phyloP scores from a whole-genome alignment of 139 green algal species.

The Tetraselmis striata region DNA sequence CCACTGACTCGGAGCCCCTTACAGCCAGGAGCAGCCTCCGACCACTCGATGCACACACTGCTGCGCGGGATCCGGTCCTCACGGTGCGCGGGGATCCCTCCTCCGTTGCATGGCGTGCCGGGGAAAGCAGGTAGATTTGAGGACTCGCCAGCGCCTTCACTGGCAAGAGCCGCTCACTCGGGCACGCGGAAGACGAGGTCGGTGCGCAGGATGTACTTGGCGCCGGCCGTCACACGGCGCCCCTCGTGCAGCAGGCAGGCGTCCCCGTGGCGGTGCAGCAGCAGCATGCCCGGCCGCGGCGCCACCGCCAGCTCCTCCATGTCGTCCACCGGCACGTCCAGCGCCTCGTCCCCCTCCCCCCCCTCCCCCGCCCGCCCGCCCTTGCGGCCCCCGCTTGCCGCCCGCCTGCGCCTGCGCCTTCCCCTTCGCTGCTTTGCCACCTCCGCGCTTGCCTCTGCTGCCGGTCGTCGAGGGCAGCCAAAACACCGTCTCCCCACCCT shows the following conservation, averaged over 20 bases:
- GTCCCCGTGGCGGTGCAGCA: conserved; percentile 63
- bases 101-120: too few species aligned
- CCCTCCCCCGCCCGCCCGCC: not conserved
- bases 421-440: not conserved
- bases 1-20: too few species aligned
- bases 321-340: not conserved
- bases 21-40: too few species aligned
- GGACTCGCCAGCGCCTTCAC: too few species aligned
- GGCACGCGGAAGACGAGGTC: conserved; percentile 50
- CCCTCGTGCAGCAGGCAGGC: conserved; percentile 61
- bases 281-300: conserved; percentile 39
- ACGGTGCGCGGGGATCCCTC: too few species aligned
- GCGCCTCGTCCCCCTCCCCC: not conserved
- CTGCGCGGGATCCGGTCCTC: too few species aligned
- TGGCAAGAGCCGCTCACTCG: too few species aligned
- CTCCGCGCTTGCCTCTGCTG: not conserved
- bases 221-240: conserved; percentile 29
- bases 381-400: conserved; percentile 52
- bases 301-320: conserved; percentile 27
- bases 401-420: conserved; percentile 15
- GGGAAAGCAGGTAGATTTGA: too few species aligned
- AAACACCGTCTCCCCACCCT: conserved; percentile 24
- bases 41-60: too few species aligned
- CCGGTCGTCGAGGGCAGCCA: too few species aligned
- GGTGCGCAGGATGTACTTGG: conserved; percentile 67